Evolutionary conservation across 768 basidiomycete genomes (phyloP), one percentile per base, ranked within the genome.

Genomic region (Auriscalpium vulgare): DNA sequence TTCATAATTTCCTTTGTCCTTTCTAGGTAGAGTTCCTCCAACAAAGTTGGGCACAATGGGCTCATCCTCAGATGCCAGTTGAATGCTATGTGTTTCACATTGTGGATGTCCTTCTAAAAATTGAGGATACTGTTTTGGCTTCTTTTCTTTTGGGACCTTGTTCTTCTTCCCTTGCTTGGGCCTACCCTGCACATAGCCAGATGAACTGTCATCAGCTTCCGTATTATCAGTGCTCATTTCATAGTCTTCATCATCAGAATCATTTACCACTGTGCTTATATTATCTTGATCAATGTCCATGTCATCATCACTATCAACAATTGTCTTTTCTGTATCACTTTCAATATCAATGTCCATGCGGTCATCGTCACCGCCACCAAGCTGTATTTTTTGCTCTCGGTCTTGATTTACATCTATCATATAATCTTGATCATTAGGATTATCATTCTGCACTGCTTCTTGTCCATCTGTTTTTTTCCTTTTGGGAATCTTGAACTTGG

Each of bases 1-100:
- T 29, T 65, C 62, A 11, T 37, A 11, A 58, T 63, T 53, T 3
- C 60, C 43, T 60, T 63, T 50, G 50, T 72, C 71, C 38, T 19
- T 37, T 35, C 68, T n/a, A 0, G 71, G 72, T 4, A 72, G 51
- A 1, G 56, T 34, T 2, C 63, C 64, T 2, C 70, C 69, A 6
- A 68, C 19, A 58, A 72, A 70, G 35, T 71, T 71, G 0, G 66
- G 66, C 6, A 70, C 63, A 35, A 50, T 35, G 14, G 36, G 36
- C 2, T 49, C 21, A 5, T 36, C 8, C 16, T 59, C 50, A 38
- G 8, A 40, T 19, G 35, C 17, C 55, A 40, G 19, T 55, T 38
- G 34, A 53, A 67, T 40, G 19, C 50, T 29, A 55, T 71, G 71
- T 7, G 65, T 67, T 2, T 54, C 35, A 45, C 13, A 38, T 19